Evolutionary conservation across 345 rosid genomes (phyloP).

Genomic region (Barbarea vulgaris): DNA sequence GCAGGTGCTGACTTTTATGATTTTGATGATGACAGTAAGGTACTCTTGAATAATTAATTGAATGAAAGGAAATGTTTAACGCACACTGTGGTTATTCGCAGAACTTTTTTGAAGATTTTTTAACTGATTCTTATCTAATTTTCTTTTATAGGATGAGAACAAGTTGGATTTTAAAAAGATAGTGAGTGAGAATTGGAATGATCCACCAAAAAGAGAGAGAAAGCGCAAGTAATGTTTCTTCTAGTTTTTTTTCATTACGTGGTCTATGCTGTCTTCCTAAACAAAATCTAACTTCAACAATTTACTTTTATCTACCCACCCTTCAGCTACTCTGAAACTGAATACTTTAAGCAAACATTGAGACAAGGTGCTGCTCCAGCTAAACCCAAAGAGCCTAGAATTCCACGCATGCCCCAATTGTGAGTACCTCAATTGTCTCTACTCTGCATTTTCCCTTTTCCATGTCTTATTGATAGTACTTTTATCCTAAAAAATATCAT

Average conservation of each 20-base stretch:
- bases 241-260: neutral
- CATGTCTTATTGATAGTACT: neutral
- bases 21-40: conserved; percentile 92
- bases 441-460: conserved; percentile 10
- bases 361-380: conserved; percentile 93
- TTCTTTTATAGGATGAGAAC: conserved; percentile 66
- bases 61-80: neutral
- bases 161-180: conserved; percentile 89
- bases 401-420: conserved; percentile 99
- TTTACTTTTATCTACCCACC: conserved; percentile 45
- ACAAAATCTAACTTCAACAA: conserved; percentile 15
- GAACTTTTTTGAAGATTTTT: neutral
- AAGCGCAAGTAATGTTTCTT: conserved; percentile 75
- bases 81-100: neutral
- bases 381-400: conserved; percentile 95
- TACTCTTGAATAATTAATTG: conserved; percentile 11
- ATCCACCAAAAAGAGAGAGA: conserved; percentile 90
- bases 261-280: neutral
- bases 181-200: conserved; percentile 89
- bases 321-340: conserved; percentile 92
- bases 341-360: conserved; percentile 95
- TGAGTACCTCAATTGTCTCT: conserved; percentile 43
- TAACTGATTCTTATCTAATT: conserved; percentile 8
- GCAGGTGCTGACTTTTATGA: conserved; percentile 85
- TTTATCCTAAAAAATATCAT: neutral